These are phyloP conservation scores for Nymphaea thermarum DNA, from an alignment of 164 flowering plant species.

Conservation along the genomic window DNA sequence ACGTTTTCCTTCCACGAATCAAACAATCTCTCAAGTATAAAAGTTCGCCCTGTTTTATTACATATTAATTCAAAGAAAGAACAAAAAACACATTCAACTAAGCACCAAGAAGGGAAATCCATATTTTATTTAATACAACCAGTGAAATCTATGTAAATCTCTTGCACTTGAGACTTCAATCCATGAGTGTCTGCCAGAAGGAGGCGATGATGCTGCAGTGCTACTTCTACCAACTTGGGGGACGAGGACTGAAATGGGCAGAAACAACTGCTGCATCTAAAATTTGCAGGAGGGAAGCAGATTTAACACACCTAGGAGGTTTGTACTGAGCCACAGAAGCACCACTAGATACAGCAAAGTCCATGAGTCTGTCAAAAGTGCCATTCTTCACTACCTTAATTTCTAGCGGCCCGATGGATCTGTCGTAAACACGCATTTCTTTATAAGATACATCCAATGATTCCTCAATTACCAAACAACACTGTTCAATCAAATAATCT, in stretches of 20 bases:
- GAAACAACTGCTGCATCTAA: conserved; percentile 54
- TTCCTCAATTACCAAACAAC: conserved; percentile 69
- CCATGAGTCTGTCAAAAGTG: conserved; percentile 78
- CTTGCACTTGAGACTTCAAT: no score
- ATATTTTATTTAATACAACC: no score
- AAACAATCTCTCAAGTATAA: no score
- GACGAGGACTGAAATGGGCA: conserved; percentile 44
- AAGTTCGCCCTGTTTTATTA: no score
- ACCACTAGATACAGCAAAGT: conserved; percentile 70
- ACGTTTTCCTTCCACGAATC: no score
- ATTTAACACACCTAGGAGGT: conserved; percentile 65
- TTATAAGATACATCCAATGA: conserved; percentile 55
- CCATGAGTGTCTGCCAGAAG: no score
- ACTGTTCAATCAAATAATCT: conserved; percentile 22
- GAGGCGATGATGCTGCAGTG: no score
- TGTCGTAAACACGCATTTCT: conserved; percentile 50
- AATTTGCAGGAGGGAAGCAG: conserved; percentile 55
- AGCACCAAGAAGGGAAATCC: no score
- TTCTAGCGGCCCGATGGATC: conserved; percentile 67
- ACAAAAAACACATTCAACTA: no score
- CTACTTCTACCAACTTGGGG: conserved; percentile 37
- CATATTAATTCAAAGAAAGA: no score
- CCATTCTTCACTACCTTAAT: conserved; percentile 56
- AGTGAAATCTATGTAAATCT: no score
- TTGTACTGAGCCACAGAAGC: conserved; percentile 83